Evolutionary conservation across 441 rosid genomes (phyloP).

Genomic region (Rhodomyrtus psidioides): DNA sequence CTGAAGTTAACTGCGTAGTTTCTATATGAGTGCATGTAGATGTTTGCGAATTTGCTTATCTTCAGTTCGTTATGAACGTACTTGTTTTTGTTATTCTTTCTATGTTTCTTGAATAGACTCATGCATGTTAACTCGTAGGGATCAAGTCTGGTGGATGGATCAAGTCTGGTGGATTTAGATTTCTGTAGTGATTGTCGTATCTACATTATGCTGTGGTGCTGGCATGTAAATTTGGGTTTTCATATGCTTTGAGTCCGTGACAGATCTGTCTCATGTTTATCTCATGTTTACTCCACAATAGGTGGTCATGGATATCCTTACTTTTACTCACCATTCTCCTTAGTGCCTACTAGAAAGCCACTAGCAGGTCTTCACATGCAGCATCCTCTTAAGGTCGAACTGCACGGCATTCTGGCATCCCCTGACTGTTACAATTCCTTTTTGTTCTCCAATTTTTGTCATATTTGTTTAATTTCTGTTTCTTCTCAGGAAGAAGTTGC

Average conservation of each 20-base stretch:
- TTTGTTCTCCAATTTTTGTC: not conserved
- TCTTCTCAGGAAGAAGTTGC: slow-evolving; percentile 39
- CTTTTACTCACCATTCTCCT: not conserved
- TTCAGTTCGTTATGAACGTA: not conserved
- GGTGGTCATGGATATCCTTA: not conserved
- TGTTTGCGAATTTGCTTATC: not conserved
- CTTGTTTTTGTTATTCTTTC: not conserved
- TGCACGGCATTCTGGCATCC: not conserved
- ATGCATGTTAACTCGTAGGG: not conserved
- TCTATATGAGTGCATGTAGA: not conserved
- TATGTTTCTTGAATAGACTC: not conserved
- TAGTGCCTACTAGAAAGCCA: not conserved
- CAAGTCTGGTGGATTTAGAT: not conserved
- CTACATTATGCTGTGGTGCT: not conserved
- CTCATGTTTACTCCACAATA: not conserved
- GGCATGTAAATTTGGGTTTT: not conserved
- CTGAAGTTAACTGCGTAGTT: not conserved
- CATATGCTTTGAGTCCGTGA: not conserved
- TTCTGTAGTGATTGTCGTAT: not conserved
- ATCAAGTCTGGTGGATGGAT: not conserved
- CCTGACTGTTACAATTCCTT: not conserved
- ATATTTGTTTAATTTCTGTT: not conserved
- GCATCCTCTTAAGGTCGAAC: not conserved
- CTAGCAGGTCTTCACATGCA: not conserved
- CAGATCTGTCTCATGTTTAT: not conserved